Evolutionary conservation across 129 eudicot genomes (phyloP).

Genomic region (Artemisia tridentata): DNA sequence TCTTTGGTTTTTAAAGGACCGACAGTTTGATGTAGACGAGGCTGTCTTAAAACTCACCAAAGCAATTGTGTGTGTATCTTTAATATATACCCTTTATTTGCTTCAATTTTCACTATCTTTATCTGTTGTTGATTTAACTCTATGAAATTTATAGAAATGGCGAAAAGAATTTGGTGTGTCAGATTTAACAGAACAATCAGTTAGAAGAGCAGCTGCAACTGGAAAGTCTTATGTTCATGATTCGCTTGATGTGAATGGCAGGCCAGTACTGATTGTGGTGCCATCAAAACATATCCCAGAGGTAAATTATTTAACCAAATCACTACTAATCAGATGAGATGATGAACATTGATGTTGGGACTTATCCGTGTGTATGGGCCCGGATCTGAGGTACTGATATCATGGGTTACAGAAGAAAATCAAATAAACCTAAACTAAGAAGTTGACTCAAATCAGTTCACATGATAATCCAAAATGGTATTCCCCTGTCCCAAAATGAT

Average conservation of each 20-base stretch:
- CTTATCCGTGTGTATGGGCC: too few species aligned
- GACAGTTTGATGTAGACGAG: conserved; percentile 68
- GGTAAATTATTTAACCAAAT: conserved; percentile 30
- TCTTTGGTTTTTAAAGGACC: conserved; percentile 85
- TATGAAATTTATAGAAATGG: conserved; percentile 62
- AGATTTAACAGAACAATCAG: conserved; percentile 67
- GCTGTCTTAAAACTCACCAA: conserved; percentile 65
- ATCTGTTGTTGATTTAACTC: not conserved
- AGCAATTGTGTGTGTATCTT: conserved; percentile 45
- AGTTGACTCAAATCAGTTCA: conserved; percentile 31
- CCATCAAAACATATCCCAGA: conserved; percentile 82
- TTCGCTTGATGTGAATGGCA: conserved; percentile 61
- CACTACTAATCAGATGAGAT: too few species aligned
- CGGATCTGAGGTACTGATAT: too few species aligned
- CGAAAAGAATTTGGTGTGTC: conserved; percentile 79
- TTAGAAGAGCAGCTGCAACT: conserved; percentile 56
- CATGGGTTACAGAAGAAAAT: too few species aligned
- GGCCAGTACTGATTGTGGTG: conserved; percentile 77
- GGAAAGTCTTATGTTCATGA: conserved; percentile 87
- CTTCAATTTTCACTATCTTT: not conserved
- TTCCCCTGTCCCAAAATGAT: too few species aligned
- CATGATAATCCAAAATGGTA: too few species aligned
- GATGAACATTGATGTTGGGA: too few species aligned
- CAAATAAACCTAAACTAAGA: too few species aligned
- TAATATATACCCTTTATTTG: not conserved